phyloP scores from a whole-genome alignment of 352 stramenopile species.

The Elongisporangium prolatum region DNA sequence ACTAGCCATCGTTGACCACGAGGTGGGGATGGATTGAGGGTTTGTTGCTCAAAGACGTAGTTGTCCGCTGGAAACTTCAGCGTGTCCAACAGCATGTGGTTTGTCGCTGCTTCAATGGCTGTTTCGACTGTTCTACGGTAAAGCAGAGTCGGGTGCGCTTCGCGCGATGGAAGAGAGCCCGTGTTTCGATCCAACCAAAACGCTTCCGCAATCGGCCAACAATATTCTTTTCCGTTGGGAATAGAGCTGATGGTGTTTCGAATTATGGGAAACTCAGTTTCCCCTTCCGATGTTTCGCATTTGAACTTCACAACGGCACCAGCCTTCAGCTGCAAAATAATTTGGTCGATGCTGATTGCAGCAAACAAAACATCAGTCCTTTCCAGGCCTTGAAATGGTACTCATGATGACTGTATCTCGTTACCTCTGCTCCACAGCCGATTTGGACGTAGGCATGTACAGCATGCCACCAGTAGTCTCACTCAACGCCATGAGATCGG shows the following conservation, averaged over 20 bases:
- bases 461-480: conserved; percentile 81
- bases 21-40: conserved; percentile 51
- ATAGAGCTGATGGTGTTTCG: conserved; percentile 74
- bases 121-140: conserved; percentile 69
- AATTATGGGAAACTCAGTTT: conserved; percentile 36
- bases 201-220: conserved; percentile 74
- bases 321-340: conserved; percentile 78
- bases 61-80: conserved; percentile 84
- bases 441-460: conserved; percentile 78
- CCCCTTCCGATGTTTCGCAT: conserved; percentile 45
- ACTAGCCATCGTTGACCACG: conserved; percentile 80
- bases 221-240: conserved; percentile 75
- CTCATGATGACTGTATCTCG: neutral
- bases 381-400: neutral
- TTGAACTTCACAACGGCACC: conserved; percentile 81
- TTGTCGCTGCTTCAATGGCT: conserved; percentile 77
- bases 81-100: conserved; percentile 85
- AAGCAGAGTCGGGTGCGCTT: conserved; percentile 73
- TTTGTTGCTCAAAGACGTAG: conserved; percentile 54
- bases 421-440: conserved; percentile 62
- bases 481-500: conserved; percentile 83
- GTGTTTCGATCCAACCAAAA: conserved; percentile 87
- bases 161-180: conserved; percentile 56
- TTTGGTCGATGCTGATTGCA: conserved; percentile 66
- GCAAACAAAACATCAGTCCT: too few relatives aligned